Evolutionary conservation across 2,329 filamentous ascomycete species (phyloP), one percentile per base, ranked within the genome.

Genomic region (Xylariaceae sp.): DNA sequence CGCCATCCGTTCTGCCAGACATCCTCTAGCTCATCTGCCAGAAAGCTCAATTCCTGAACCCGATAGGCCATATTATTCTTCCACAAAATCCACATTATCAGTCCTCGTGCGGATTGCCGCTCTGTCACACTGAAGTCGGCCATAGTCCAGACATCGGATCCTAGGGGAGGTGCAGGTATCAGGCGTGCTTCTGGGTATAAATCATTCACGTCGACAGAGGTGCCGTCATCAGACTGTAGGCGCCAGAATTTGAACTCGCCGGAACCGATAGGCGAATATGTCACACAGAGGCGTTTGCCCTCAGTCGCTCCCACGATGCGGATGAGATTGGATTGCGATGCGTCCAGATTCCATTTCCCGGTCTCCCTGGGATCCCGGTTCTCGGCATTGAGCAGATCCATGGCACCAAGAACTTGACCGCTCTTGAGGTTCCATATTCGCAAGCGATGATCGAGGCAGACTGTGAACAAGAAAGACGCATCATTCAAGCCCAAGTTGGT

Each of bases 211-310:
- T 81, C 73, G 16, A 89, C 62, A 2, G 68, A 72, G 54, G 85
- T 73, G 52, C 76, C 76, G 39, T 83, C 78, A 51, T 82, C 78
- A 15, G 85, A 78, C 39, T 79, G 78, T n/a, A 81, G 65, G 50
- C 69, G 74, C 88, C 90, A 98, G 60, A 98, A 90, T 63, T 95
- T 97, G 74, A 98, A 97, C 59, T 91, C 85, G 28, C 93, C 87
- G 31, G 83, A 79, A 22, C 89, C 86, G 49, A 93, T 81, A 1
- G 93, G 91, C 9, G 90, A 96, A 63, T 89, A 95, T 8, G 89
- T 91, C 29, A 88, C 81, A 39, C 91, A 78, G 12, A 79, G 61
- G 30, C 74, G 68, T 40, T 71, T 70, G 13, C 78, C 77, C 19
- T 71, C 67, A 32, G 61, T 68, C 31, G 67, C 71, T 12, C 82